Conservation (phyloP, 2,329 filamentous ascomycete species). For the Pseudogymnoascus sp. region DNA sequence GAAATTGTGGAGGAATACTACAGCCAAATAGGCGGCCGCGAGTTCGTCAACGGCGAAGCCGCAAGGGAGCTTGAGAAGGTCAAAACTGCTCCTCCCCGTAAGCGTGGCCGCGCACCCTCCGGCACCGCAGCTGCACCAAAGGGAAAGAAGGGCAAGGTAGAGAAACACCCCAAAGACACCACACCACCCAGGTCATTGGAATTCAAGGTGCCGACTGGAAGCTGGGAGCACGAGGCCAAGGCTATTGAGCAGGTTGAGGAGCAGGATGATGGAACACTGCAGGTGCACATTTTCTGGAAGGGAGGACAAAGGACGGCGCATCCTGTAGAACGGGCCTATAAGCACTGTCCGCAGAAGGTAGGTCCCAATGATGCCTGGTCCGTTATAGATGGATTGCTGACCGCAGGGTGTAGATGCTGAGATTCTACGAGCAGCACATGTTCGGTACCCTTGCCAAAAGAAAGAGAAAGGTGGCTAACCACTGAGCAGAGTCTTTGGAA, state of each 20-base stretch:
- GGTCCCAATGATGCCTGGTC: background rate
- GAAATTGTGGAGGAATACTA: slow-evolving; percentile 60
- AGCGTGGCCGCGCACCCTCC: background rate
- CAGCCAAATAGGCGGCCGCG: slow-evolving; percentile 52
- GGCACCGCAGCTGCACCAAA: background rate
- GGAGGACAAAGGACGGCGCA: slow-evolving; percentile 68
- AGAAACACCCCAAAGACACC: slow-evolving; percentile 38
- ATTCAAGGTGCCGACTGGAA: slow-evolving; percentile 63
- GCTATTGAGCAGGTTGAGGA: slow-evolving; percentile 61
- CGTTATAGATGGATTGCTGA: background rate
- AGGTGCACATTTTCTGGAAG: slow-evolving; percentile 67
- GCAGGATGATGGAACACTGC: slow-evolving; percentile 51
- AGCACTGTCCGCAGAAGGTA: slow-evolving; percentile 72
- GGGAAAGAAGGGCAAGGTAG: slow-evolving; percentile 21
- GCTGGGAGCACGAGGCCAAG: slow-evolving; percentile 68
- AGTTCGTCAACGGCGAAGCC: slow-evolving; percentile 41
- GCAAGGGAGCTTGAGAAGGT: slow-evolving; percentile 31
- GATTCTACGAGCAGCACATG: slow-evolving; percentile 43
- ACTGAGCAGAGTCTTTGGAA: slow-evolving; percentile 21
- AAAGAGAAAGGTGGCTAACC: slow-evolving; percentile 13
- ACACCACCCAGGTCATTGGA: slow-evolving; percentile 40
- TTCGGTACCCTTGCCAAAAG: slow-evolving; percentile 18
- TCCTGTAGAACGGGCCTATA: slow-evolving; percentile 57
- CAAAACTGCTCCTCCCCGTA: background rate
- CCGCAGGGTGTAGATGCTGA: slow-evolving; percentile 33